Evolutionary conservation across 2,329 filamentous ascomycete species (phyloP).

Genomic region (Pestalotiopsis sp.): DNA sequence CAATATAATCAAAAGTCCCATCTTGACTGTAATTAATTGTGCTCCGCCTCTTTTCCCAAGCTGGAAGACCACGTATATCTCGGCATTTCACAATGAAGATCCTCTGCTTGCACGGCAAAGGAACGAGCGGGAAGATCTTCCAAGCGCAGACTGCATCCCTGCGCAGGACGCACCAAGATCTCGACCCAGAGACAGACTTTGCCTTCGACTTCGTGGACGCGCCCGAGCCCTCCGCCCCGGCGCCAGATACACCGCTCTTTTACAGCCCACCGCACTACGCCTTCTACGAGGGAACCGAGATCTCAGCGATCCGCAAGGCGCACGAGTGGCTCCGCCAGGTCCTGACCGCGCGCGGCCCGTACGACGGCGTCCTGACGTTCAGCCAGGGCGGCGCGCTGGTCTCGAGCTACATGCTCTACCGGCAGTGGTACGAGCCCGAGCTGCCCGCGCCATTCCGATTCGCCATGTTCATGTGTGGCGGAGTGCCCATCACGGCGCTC

Average conservation of each 20-base stretch:
- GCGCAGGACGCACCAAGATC: constrained; percentile 10
- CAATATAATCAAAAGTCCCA: no score
- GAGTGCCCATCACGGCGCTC: constrained; percentile 36
- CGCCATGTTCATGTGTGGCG: constrained; percentile 44
- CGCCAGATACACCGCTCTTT: constrained; percentile 16
- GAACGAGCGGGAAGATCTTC: constrained; percentile 10
- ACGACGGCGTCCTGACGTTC: constrained; percentile 30
- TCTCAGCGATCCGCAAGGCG: constrained; percentile 35
- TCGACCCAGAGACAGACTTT: background rate
- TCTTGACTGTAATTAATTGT: no score
- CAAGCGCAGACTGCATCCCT: constrained; percentile 11
- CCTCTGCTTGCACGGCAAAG: constrained; percentile 14
- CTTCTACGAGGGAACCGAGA: constrained; percentile 21
- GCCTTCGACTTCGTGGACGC: constrained; percentile 26
- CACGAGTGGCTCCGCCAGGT: constrained; percentile 38
- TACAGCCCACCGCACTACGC: constrained; percentile 17
- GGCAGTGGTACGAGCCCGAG: constrained; percentile 34
- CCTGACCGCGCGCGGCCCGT: constrained; percentile 28
- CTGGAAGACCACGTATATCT: background rate
- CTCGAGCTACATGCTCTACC: constrained; percentile 42
- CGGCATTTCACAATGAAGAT: constrained; percentile 11
- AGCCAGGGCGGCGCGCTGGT: constrained; percentile 39
- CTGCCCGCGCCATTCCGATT: constrained; percentile 38
- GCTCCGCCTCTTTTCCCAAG: background rate
- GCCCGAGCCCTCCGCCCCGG: constrained; percentile 17